Evolutionary conservation across 495 filamentous ascomycete species (phyloP).

Genomic region (Aspergillus indologenus): DNA sequence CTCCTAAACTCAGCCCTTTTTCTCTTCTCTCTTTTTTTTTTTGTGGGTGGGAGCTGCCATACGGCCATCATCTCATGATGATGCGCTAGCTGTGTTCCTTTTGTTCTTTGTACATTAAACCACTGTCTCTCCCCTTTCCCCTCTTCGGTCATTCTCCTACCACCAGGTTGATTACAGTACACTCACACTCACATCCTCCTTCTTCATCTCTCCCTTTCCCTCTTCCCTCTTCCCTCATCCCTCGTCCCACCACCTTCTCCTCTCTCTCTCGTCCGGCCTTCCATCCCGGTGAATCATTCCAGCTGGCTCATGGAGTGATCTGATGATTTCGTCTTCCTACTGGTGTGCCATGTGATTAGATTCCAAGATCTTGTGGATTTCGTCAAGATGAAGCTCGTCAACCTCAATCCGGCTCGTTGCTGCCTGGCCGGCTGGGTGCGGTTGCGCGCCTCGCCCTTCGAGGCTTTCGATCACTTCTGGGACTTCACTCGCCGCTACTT

Average conservation of each 20-base stretch:
- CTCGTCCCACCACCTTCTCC: neutral
- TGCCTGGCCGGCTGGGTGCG: constrained; percentile 3
- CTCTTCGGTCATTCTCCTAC: too few species aligned
- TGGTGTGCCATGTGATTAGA: constrained; percentile 1
- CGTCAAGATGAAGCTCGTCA: constrained; percentile 3
- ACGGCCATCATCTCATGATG: neutral
- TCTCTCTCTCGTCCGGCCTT: neutral
- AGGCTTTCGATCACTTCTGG: constrained; percentile 30
- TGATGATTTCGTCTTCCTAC: neutral
- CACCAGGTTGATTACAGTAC: too few species aligned
- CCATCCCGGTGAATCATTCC: neutral
- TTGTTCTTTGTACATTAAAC: too few species aligned
- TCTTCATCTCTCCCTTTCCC: neutral
- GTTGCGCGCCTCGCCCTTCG: constrained; percentile 21
- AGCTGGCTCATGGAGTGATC: neutral
- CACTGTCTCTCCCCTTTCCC: too few species aligned
- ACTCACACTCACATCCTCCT: too few species aligned
- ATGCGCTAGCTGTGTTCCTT: neutral
- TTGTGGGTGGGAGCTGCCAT: neutral
- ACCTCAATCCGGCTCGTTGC: constrained; percentile 9
- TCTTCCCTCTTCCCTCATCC: neutral
- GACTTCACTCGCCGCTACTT: constrained; percentile 36
- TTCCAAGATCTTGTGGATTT: too few species aligned
- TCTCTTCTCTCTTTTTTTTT: neutral
- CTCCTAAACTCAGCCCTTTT: neutral